Evolutionary conservation across 2,329 filamentous ascomycete species (phyloP), one percentile per base, ranked within the genome.

Genomic region (Rhynchosporium agropyri): DNA sequence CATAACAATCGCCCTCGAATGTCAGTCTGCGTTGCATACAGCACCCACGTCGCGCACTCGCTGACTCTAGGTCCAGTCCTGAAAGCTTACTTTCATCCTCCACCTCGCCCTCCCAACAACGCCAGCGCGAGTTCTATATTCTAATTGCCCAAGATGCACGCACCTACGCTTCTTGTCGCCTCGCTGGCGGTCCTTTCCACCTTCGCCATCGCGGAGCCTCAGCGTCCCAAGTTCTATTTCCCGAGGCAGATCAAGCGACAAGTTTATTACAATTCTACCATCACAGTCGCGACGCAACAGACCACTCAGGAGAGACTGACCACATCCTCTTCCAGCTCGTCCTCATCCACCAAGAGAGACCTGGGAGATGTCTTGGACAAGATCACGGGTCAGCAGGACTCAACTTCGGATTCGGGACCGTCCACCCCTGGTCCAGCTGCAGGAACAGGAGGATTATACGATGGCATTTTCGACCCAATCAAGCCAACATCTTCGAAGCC

Each of bases 181-280:
- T 79, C 79, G 26, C 70, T 84, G 70, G 80, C 79, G 67, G 74
- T 82, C 65, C 78, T 80, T 63, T 77, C 80, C 40, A 77, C 80
- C 3, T 71, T 77, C n/a, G 78, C 76, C 61, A 75, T 75, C 67
- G 81, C 80, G 28, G 77, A 80, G 60, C 69, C 73, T 43, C 75
- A 80, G 40, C 76, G 77, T 65, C 83, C 83, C 20, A 80, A 78
- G 71, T 83, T 84, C 70, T 86, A 85, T 73, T 86, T 82, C 66
- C 84, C 84, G 12, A 78, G 81, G 61, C 78, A 84, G 49, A 77
- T 86, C 69, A 85, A 81, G 75, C 79, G 83, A 60, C 77, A 81
- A 63, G 77, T 79, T 59, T 70, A 59, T 65, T 65, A 62, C 2
- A 72, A 73, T 36, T 65, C 67, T 15, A 69, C 69, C 12, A 62